Percentiles rank a stretch among this genome's conserved stretches.
These are phyloP conservation scores for Monascus purpureus DNA, from an alignment of 495 filamentous ascomycete genomes.

Conservation along the genomic window DNA sequence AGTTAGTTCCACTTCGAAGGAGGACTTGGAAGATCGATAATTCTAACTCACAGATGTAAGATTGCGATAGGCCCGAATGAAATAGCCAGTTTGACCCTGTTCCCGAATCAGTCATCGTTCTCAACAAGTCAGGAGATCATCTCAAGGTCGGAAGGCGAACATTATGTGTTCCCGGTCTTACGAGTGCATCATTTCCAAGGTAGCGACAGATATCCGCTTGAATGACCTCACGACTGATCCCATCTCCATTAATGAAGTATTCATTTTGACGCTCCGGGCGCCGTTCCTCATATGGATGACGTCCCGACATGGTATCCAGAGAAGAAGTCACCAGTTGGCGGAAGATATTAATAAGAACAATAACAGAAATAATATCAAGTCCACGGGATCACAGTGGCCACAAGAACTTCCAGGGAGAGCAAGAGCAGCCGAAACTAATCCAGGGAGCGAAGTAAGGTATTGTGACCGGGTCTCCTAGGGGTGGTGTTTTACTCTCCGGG, in stretches of 20 bases:
- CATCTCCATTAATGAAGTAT: slow-evolving; percentile 79
- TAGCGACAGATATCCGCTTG: slow-evolving; percentile 91
- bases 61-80: slow-evolving; percentile 77
- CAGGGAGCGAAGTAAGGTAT: slow-evolving; percentile 3
- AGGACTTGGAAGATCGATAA: not conserved
- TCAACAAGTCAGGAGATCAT: slow-evolving; percentile 1
- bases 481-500: not conserved
- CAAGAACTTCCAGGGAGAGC: slow-evolving; percentile 8
- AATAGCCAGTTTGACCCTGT: slow-evolving; percentile 62
- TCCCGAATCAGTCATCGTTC: slow-evolving; percentile 18
- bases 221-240: slow-evolving; percentile 88
- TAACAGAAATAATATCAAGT: slow-evolving; percentile 9
- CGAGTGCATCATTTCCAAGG: slow-evolving; percentile 80
- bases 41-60: slow-evolving; percentile 59
- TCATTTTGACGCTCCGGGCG: slow-evolving; percentile 51
- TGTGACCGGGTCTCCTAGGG: not conserved
- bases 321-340: slow-evolving; percentile 13
- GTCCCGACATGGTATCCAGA: slow-evolving; percentile 33
- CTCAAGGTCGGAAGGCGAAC: slow-evolving; percentile 32
- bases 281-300: slow-evolving; percentile 21
- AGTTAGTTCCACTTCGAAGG: slow-evolving; percentile 9
- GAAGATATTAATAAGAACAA: slow-evolving; percentile 21
- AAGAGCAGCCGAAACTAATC: slow-evolving; percentile 5
- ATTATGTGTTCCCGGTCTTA: slow-evolving; percentile 71
- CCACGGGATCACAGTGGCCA: slow-evolving; percentile 9